Evolutionary conservation across 75 land plant species (phyloP).

Genomic region (Sequoia sempervirens): DNA sequence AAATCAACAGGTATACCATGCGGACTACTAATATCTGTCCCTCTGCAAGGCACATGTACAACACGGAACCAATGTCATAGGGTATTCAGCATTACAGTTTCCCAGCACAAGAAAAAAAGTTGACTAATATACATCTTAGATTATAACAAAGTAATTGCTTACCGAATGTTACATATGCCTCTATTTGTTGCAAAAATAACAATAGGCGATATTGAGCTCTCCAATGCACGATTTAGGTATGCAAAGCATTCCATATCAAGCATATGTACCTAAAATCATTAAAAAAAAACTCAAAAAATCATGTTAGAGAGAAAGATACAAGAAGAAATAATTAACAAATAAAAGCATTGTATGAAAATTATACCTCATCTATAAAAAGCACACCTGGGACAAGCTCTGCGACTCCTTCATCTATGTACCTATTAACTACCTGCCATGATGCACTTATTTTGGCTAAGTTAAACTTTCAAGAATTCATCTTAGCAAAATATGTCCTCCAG

Average conservation of each 20-base stretch:
- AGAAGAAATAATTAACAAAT: neutral
- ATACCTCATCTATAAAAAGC: slow-evolving; percentile 95
- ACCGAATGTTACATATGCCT: slow-evolving; percentile 91
- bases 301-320: slow-evolving; percentile 1
- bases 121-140: neutral
- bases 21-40: slow-evolving; percentile 94
- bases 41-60: slow-evolving; percentile 37
- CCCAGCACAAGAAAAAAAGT: neutral
- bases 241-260: slow-evolving; percentile 99
- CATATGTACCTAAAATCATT: slow-evolving; percentile 84
- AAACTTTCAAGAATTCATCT: neutral
- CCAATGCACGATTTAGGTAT: slow-evolving; percentile 93
- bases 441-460: neutral
- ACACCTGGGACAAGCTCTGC: slow-evolving; percentile 99
- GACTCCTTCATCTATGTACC: slow-evolving; percentile 93
- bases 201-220: slow-evolving; percentile 91
- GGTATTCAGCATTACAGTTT: neutral
- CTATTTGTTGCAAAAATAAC: slow-evolving; percentile 98
- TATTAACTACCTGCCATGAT: slow-evolving; percentile 81
- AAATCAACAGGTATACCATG: slow-evolving; percentile 98
- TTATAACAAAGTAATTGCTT: slow-evolving; percentile 9
- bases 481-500: neutral
- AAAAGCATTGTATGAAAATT: neutral
- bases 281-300: neutral
- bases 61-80: neutral